Percentiles rank a stretch among this genome's conserved stretches.
Evolutionary conservation across 2,329 filamentous ascomycete species (phyloP).

Genomic region (Epichloe typhina): DNA sequence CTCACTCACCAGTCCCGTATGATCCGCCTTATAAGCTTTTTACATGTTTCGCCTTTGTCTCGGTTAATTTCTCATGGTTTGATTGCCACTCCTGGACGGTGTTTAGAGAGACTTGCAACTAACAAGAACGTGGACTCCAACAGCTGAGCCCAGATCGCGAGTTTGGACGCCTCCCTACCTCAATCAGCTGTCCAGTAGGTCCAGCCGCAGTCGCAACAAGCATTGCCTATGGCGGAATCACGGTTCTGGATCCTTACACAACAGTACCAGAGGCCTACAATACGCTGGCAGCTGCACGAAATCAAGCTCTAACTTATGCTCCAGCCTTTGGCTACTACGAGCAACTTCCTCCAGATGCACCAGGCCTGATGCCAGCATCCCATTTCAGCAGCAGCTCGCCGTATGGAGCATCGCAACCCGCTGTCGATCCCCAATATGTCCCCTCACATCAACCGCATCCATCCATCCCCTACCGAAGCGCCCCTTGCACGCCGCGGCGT

Average conservation of each 20-base stretch:
- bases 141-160: conserved; percentile 1
- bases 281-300: background rate
- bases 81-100: background rate
- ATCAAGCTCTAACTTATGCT: background rate
- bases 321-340: conserved; percentile 1
- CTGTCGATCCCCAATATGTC: background rate
- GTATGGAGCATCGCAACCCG: background rate
- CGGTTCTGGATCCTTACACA: background rate
- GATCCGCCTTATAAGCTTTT: background rate
- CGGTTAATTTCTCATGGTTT: background rate
- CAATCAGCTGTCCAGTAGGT: background rate
- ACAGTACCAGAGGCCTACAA: conserved; percentile 3
- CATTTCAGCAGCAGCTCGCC: background rate
- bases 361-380: background rate
- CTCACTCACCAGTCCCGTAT: conserved; percentile 2
- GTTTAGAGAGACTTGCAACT: background rate
- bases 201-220: background rate
- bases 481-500: background rate
- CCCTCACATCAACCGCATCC: background rate
- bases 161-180: background rate
- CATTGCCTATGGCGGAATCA: background rate
- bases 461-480: background rate
- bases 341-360: background rate
- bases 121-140: background rate
- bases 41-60: background rate